Conservation (phyloP, 2,329 filamentous ascomycete genomes). For the Talaromyces sp. region DNA sequence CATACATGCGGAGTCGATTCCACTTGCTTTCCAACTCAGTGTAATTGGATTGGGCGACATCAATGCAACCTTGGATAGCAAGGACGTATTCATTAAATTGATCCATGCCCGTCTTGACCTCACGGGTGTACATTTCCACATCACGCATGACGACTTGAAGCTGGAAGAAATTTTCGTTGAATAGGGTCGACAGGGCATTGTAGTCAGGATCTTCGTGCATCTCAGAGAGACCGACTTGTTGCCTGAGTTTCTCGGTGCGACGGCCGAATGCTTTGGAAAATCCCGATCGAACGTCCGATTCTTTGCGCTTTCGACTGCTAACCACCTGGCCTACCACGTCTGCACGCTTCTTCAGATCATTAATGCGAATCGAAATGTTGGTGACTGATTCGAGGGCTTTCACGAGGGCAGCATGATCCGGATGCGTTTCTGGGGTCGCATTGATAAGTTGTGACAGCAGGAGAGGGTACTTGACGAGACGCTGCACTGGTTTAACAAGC, state of each 20-base stretch:
- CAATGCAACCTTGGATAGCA: conserved; percentile 78
- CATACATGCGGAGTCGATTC: conserved; percentile 82
- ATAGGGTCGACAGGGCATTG: conserved; percentile 74
- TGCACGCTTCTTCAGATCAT: conserved; percentile 91
- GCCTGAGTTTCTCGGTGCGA: conserved; percentile 78
- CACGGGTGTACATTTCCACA: conserved; percentile 86
- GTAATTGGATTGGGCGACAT: conserved; percentile 61
- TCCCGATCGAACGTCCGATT: conserved; percentile 79
- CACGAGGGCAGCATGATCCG: conserved; percentile 68
- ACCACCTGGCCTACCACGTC: conserved; percentile 89
- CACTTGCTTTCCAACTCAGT: conserved; percentile 90
- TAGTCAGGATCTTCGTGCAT: conserved; percentile 77
- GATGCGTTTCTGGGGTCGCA: conserved; percentile 74
- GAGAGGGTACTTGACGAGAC: conserved; percentile 88
- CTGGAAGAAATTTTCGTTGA: conserved; percentile 86
- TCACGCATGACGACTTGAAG: conserved; percentile 89
- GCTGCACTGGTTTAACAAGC: conserved; percentile 95
- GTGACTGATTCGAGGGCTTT: conserved; percentile 66
- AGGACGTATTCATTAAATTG: conserved; percentile 75
- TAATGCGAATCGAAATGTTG: conserved; percentile 64
- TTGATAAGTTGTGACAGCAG: conserved; percentile 75
- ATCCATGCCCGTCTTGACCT: conserved; percentile 72
- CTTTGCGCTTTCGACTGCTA: conserved; percentile 73
- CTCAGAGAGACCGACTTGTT: conserved; percentile 59
- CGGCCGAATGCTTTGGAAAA: conserved; percentile 87